These are phyloP conservation scores for Backusella westeae DNA, from an alignment of 192 early-diverging fungal species.

Conservation along the genomic window DNA sequence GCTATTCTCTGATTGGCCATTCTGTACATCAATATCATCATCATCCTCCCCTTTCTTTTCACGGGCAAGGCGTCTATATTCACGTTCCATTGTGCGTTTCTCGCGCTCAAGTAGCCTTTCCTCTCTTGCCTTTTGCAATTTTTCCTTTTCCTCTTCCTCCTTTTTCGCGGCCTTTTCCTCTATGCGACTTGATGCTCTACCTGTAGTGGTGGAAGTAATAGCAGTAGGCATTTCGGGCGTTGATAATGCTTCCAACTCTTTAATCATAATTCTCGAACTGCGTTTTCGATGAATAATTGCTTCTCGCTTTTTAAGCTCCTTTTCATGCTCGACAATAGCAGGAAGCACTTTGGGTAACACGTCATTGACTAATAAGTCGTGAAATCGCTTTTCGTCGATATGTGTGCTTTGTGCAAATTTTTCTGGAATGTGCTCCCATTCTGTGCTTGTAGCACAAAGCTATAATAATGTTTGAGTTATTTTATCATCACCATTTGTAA, in stretches of 20 bases:
- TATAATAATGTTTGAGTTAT: slow-evolving; percentile 7
- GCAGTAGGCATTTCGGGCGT: slow-evolving; percentile 23
- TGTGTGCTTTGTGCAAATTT: slow-evolving; percentile 52
- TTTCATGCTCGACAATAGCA: slow-evolving; percentile 57
- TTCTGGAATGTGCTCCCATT: slow-evolving; percentile 67
- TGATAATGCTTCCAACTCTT: slow-evolving; percentile 50
- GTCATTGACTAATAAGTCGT: slow-evolving; percentile 52
- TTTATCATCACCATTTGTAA: neutral
- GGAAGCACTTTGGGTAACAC: slow-evolving; percentile 57
- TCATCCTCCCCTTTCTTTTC: neutral
- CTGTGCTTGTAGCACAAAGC: slow-evolving; percentile 52
- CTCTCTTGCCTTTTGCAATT: slow-evolving; percentile 26
- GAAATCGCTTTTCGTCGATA: slow-evolving; percentile 55
- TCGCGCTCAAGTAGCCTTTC: slow-evolving; percentile 35
- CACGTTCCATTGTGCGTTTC: slow-evolving; percentile 33
- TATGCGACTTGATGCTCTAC: slow-evolving; percentile 21
- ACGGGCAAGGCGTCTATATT: slow-evolving; percentile 22
- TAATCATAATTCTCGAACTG: slow-evolving; percentile 59
- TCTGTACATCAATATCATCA: neutral
- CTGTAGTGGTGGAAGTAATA: neutral
- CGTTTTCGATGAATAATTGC: slow-evolving; percentile 60
- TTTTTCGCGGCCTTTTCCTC: slow-evolving; percentile 28
- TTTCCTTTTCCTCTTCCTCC: slow-evolving; percentile 28
- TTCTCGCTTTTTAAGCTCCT: slow-evolving; percentile 49
- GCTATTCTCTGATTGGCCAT: neutral